A percentile compares a stretch with the other conserved stretches of the same genome.
These are phyloP conservation scores for Symbiodinium natans DNA, from an alignment of 73 alveolate genomes.

Conservation along the genomic window DNA sequence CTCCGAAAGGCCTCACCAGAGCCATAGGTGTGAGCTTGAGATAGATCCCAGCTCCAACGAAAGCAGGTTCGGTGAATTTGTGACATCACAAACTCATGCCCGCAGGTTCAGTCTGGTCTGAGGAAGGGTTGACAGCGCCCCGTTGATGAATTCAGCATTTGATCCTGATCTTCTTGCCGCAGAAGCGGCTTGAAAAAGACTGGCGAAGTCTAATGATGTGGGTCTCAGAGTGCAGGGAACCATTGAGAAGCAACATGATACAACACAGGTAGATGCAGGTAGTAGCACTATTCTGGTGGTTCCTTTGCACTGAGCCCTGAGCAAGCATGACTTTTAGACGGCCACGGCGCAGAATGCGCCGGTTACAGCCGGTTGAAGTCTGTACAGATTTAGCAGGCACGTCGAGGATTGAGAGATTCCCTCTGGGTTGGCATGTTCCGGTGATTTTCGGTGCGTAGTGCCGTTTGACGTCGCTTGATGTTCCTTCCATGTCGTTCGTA, in stretches of 20 bases:
- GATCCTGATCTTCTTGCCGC: background rate
- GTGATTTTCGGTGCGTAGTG: too few species aligned
- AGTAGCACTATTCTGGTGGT: too few species aligned
- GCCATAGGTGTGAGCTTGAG: too few species aligned
- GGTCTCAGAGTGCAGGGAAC: too few species aligned
- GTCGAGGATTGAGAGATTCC: too few species aligned
- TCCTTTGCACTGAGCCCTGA: background rate
- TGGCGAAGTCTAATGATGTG: background rate
- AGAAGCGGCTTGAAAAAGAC: background rate
- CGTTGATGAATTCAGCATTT: background rate
- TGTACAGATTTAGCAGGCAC: background rate
- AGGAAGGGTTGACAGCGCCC: background rate
- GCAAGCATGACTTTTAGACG: background rate
- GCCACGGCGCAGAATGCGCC: background rate
- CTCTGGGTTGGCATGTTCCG: background rate
- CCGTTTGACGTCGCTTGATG: too few species aligned
- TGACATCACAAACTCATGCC: background rate
- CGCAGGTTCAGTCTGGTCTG: constrained; percentile 65
- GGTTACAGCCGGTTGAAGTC: background rate
- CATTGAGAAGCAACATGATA: too few species aligned
- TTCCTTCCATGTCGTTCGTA: background rate
- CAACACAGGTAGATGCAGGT: too few species aligned
- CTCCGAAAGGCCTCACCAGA: background rate
- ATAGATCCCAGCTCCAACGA: too few species aligned
- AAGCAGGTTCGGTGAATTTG: too few species aligned